These are phyloP conservation scores for Grosmannia serpens DNA, from an alignment of 2,329 filamentous ascomycete species.

Conservation along the genomic window DNA sequence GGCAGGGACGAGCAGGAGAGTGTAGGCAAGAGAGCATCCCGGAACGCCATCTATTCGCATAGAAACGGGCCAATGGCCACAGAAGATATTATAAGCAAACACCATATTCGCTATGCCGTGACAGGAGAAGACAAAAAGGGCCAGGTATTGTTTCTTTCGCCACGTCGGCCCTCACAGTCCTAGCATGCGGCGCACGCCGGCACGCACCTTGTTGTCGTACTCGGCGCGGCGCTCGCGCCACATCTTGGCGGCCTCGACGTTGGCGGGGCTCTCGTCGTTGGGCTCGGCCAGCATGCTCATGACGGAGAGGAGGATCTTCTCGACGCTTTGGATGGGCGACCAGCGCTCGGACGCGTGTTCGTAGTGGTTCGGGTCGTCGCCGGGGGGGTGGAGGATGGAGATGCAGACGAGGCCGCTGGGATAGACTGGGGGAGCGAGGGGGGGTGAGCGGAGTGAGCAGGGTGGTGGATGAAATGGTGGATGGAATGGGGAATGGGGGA, in stretches of 20 bases:
- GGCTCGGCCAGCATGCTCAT: conserved; percentile 98
- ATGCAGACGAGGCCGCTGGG: conserved; percentile 89
- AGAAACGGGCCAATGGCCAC: not conserved
- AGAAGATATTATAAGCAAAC: not conserved
- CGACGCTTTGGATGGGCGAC: conserved; percentile 93
- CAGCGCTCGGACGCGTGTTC: conserved; percentile 91
- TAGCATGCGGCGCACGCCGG: conserved; percentile 67
- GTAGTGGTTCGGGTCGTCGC: conserved; percentile 97
- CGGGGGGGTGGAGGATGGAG: conserved; percentile 92
- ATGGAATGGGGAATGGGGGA: not conserved
- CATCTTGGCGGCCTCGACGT: conserved; percentile 92
- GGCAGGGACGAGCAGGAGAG: not conserved
- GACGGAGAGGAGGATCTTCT: conserved; percentile 92
- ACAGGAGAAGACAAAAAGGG: not conserved
- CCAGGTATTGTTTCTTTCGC: not conserved
- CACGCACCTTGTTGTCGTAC: conserved; percentile 78
- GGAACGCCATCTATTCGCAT: not conserved
- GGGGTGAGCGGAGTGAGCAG: not conserved
- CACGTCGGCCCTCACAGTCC: conserved; percentile 42
- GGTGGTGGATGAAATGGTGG: not conserved
- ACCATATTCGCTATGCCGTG: not conserved
- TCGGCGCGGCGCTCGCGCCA: conserved; percentile 76
- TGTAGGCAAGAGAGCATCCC: not conserved
- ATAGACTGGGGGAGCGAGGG: conserved; percentile 57
- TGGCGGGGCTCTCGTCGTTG: conserved; percentile 93